These are phyloP conservation scores for Amorphotheca resinae DNA, from an alignment of 495 filamentous ascomycete genomes.

Conservation along the genomic window DNA sequence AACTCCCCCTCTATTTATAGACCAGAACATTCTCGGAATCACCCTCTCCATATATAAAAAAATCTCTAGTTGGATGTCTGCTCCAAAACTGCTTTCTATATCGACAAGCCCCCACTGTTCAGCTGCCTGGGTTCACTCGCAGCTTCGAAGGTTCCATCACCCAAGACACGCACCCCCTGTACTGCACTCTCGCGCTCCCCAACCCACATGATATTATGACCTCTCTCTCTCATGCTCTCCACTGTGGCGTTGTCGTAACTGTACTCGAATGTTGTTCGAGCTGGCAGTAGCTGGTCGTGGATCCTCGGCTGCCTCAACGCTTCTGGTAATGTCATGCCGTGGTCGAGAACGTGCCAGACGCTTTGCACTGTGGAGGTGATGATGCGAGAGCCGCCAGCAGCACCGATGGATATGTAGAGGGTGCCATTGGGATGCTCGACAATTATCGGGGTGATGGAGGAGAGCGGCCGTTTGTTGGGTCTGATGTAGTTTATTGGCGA, in stretches of 20 bases:
- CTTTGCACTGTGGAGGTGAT: constrained; percentile 73
- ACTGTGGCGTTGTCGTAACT: constrained; percentile 54
- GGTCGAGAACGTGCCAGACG: constrained; percentile 60
- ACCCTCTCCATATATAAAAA: too few relatives aligned
- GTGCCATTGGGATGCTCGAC: constrained; percentile 53
- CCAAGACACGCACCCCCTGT: constrained; percentile 53
- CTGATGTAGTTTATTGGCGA: constrained; percentile 69
- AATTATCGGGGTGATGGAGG: constrained; percentile 67
- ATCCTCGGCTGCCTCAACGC: constrained; percentile 56
- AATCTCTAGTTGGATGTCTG: too few relatives aligned
- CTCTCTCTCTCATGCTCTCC: constrained; percentile 45
- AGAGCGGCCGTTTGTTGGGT: constrained; percentile 70
- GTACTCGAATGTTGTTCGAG: constrained; percentile 56
- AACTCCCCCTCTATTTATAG: too few relatives aligned
- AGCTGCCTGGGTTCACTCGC: constrained; percentile 54
- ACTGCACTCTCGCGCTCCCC: constrained; percentile 51
- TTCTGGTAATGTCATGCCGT: constrained; percentile 40
- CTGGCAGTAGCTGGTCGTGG: constrained; percentile 76
- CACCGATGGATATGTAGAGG: constrained; percentile 58
- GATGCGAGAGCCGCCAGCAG: constrained; percentile 80
- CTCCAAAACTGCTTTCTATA: too few relatives aligned
- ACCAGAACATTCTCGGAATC: too few relatives aligned
- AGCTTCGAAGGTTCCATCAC: constrained; percentile 67
- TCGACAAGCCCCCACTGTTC: constrained; percentile 51
- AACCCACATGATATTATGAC: constrained; percentile 67